phyloP scores from a whole-genome alignment of 2,329 filamentous ascomycete species.

The Trichoderma harzianum region DNA sequence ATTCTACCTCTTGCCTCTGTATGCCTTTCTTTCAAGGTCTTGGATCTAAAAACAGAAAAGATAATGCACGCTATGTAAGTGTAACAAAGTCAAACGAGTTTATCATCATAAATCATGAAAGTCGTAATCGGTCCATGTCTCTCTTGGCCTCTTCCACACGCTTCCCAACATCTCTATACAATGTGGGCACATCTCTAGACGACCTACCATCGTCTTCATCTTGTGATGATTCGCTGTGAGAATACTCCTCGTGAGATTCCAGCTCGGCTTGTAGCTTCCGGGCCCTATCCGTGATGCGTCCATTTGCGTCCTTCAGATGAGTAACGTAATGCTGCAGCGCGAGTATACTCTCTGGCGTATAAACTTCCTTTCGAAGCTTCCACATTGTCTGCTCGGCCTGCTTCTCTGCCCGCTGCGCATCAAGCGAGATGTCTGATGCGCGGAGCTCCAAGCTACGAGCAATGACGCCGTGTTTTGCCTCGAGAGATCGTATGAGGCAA shows the following conservation, averaged over 20 bases:
- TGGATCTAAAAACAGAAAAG: background rate
- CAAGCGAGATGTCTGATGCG: conserved; percentile 43
- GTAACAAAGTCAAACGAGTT: background rate
- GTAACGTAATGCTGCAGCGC: conserved; percentile 46
- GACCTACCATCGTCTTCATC: conserved; percentile 43
- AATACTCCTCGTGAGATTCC: conserved; percentile 47
- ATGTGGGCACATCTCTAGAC: conserved; percentile 53
- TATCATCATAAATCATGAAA: background rate
- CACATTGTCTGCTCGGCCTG: conserved; percentile 37
- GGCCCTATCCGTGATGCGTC: conserved; percentile 44
- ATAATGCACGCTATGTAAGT: background rate
- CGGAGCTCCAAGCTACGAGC: conserved; percentile 51
- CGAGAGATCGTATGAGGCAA: conserved; percentile 48
- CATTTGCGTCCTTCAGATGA: conserved; percentile 48
- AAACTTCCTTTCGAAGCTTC: conserved; percentile 39
- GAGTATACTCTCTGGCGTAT: conserved; percentile 41
- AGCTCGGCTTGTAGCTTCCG: conserved; percentile 43
- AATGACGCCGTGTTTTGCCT: conserved; percentile 53
- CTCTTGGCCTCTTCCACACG: conserved; percentile 48
- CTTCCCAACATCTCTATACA: conserved; percentile 48
- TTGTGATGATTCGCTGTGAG: conserved; percentile 32
- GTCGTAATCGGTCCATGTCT: conserved; percentile 41
- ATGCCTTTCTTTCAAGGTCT: background rate
- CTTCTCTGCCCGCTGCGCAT: conserved; percentile 41
- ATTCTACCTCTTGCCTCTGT: background rate